Percentiles rank a stretch among this genome's conserved stretches.
Evolutionary conservation across 306 rosid genomes (phyloP).

Genomic region (cucumber (Cucumis sativus)): Cucumber_9930_V3 NC_026659.2:28867001-28867500

Average conservation of each 20-base stretch:
- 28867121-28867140: conserved; percentile 67
- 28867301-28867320: conserved; percentile 73
- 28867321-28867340: neutral
- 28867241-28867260: conserved; percentile 41
- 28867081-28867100: conserved; percentile 26
- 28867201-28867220: conserved; percentile 31
- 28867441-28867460: neutral
- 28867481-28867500: neutral
- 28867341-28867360: neutral
- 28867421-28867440: neutral
- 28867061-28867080: conserved; percentile 6
- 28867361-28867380: neutral
- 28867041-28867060: neutral
- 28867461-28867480: neutral
- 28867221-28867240: conserved; percentile 63
- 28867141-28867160: conserved; percentile 52
- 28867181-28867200: conserved; percentile 36
- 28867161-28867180: conserved; percentile 38
- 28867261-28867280: conserved; percentile 82
- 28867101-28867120: conserved; percentile 63
- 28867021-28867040: neutral
- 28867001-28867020: neutral
- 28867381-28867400: neutral
- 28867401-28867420: conserved; percentile 1
- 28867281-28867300: conserved; percentile 49